Percentiles rank a stretch among this genome's conserved stretches.
Evolutionary conservation across 2,329 filamentous ascomycete species (phyloP).

Genomic region (Nigrospora osmanthi): DNA sequence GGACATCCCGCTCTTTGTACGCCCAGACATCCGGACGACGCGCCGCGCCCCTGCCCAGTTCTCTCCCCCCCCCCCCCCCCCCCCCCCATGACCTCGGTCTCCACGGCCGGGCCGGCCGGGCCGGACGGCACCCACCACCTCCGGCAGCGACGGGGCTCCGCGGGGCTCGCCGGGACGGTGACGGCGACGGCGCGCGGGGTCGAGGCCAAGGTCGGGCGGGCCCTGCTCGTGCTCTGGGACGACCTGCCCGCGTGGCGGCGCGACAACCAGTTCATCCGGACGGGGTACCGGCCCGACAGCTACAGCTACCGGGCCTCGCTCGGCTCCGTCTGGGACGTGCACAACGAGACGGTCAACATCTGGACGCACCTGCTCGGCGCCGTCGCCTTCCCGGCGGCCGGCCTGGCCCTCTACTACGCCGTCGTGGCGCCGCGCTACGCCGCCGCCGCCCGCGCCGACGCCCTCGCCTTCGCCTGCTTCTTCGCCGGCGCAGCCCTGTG

Average conservation of each 20-base stretch:
- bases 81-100: too few species aligned
- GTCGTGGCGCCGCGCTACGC: slow-evolving; percentile 58
- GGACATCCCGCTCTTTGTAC: too few species aligned
- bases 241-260: slow-evolving; percentile 51
- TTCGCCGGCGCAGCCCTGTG: slow-evolving; percentile 67
- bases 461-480: slow-evolving; percentile 71
- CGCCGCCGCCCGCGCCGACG: slow-evolving; percentile 52
- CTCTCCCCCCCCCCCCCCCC: too few species aligned
- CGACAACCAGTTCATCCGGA: slow-evolving; percentile 48
- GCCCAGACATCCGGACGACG: too few species aligned
- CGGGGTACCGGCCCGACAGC: slow-evolving; percentile 44
- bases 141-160: slow-evolving; percentile 19
- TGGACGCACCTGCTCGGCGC: slow-evolving; percentile 61
- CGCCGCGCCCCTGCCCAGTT: too few species aligned
- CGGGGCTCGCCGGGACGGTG: slow-evolving; percentile 17
- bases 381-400: slow-evolving; percentile 44
- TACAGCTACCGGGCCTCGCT: slow-evolving; percentile 39
- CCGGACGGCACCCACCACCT: slow-evolving; percentile 2
- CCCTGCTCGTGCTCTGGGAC: slow-evolving; percentile 46
- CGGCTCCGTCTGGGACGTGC: slow-evolving; percentile 41
- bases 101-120: background rate
- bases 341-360: slow-evolving; percentile 58
- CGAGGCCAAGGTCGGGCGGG: slow-evolving; percentile 30
- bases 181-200: slow-evolving; percentile 18
- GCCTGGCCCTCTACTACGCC: slow-evolving; percentile 47